Conservation (phyloP, 2,329 filamentous ascomycete species). For the Xylariales sp. region DNA sequence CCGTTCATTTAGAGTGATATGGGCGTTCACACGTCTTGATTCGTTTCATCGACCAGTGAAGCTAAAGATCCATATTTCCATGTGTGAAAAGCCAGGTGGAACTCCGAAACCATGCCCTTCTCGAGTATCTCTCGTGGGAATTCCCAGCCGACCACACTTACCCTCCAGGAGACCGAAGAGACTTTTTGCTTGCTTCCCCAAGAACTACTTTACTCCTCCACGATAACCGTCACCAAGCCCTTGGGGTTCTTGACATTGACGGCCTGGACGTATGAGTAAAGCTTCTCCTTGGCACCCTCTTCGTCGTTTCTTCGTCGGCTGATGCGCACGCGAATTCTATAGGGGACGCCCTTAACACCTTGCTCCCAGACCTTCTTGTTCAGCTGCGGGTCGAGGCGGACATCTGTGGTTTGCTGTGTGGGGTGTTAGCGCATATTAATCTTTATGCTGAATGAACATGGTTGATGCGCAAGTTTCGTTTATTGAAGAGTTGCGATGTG, state of each 20-base stretch:
- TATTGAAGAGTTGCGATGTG: no score
- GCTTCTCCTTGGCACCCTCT: constrained; percentile 98
- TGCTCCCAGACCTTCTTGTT: constrained; percentile 99
- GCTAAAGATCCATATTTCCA: constrained; percentile 13
- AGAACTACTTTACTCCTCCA: constrained; percentile 53
- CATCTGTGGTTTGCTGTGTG: constrained; percentile 83
- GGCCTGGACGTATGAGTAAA: constrained; percentile 99
- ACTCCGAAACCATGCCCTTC: constrained; percentile 14
- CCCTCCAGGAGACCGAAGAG: constrained; percentile 7
- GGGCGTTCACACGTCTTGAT: constrained; percentile 9
- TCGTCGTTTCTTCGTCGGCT: constrained; percentile 99
- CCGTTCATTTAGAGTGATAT: no score
- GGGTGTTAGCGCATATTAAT: constrained; percentile 14
- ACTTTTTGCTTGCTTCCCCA: constrained; percentile 21
- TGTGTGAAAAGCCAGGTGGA: constrained; percentile 12
- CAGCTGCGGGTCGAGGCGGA: constrained; percentile 95
- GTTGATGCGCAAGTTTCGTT: no score
- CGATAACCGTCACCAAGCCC: constrained; percentile 89
- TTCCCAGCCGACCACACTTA: constrained; percentile 8
- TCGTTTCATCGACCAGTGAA: constrained; percentile 11
- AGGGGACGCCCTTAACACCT: constrained; percentile 98
- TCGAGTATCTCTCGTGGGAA: constrained; percentile 6
- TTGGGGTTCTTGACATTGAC: constrained; percentile 99
- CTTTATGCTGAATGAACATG: no score
- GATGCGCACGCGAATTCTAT: constrained; percentile 95